A percentile compares a stretch with the other conserved stretches of the same genome.
phyloP scores from a whole-genome alignment of 352 stramenopile species.

The Elongisporangium anandrum region DNA sequence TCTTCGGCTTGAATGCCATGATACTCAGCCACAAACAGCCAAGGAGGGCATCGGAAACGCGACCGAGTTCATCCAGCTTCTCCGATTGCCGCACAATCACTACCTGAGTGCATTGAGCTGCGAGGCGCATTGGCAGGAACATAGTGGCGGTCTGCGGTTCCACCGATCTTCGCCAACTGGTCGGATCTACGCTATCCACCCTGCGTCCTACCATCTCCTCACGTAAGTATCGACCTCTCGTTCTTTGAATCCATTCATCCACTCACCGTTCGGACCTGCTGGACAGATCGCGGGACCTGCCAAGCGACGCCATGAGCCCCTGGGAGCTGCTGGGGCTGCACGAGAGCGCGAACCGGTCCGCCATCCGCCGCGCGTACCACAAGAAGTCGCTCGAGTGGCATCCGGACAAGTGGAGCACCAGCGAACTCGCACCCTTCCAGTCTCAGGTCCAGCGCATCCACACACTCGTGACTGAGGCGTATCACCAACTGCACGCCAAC shows the following conservation, averaged over 20 bases:
- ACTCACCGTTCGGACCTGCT: slow-evolving; percentile 1
- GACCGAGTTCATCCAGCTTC: slow-evolving; percentile 10
- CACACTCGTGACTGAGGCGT: slow-evolving; percentile 41
- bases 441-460: slow-evolving; percentile 25
- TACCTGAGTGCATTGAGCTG: slow-evolving; percentile 27
- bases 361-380: slow-evolving; percentile 57
- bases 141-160: slow-evolving; percentile 23
- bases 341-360: slow-evolving; percentile 30
- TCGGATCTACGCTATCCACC: slow-evolving; percentile 36
- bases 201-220: slow-evolving; percentile 43
- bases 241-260: background rate
- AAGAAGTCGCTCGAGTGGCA: slow-evolving; percentile 62
- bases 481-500: slow-evolving; percentile 13
- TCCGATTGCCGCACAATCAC: slow-evolving; percentile 15
- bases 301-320: slow-evolving; percentile 34
- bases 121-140: slow-evolving; percentile 30
- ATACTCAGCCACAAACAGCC: background rate
- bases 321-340: slow-evolving; percentile 41
- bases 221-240: slow-evolving; percentile 29
- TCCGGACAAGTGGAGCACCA: slow-evolving; percentile 56
- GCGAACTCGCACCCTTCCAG: slow-evolving; percentile 21
- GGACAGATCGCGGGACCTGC: slow-evolving; percentile 30
- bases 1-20: slow-evolving; percentile 22
- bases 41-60: background rate
- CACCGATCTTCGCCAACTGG: slow-evolving; percentile 7